Evolutionary conservation across 176 grass and related monocot genomes (phyloP), one percentile per base, ranked within the genome.

Genomic region (Stipa capillata): DNA sequence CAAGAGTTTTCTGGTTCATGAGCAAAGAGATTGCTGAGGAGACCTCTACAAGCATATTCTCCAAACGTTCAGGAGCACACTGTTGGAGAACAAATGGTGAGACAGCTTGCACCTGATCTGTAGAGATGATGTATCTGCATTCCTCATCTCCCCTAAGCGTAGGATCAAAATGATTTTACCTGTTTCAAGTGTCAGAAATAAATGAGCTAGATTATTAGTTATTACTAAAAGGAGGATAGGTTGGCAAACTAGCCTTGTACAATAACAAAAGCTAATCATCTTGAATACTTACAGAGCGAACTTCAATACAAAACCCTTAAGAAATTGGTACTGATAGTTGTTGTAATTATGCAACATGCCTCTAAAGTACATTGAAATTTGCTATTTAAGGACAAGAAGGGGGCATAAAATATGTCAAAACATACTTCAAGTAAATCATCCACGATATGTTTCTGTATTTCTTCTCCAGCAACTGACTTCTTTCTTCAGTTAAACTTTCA

Each of bases 31-130:
- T 93, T 52, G 90, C 90, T 48, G 72, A 83, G 16, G 92, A 95
- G 21, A 98, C 36, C 61, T 89, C 83, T 20, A 48, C 74, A 81
- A 94, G 85, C 86, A 98, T 94, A 35, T 42, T 43, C 27, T 95
- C 81, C 49, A 98, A 69, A 80, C 33, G 69, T 47, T 89, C 96
- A 85, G 92, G 68, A 81, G 77, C 80, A 76, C 93, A 93, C 65
- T 98, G 96, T 81, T 95, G 96, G 64, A 98, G 86, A 80, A 98
- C 96, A 82, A 90, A 89, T 65, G 90, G 92, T 78, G 92, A 87
- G 15, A 95, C 96, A 66, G 96, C 90, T 83, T 95, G 96, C 73
- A 98, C 96, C 65, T 95, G 96, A 73, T 98, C 79, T 94, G 96
- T 87, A 95, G 70, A 66, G 96, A 90, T 83, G 90, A 92, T 69